A percentile compares a stretch with the other conserved stretches of the same genome.
Evolutionary conservation across 2,329 filamentous ascomycete species (phyloP).

Genomic region (Colletotrichum tabaci): DNA sequence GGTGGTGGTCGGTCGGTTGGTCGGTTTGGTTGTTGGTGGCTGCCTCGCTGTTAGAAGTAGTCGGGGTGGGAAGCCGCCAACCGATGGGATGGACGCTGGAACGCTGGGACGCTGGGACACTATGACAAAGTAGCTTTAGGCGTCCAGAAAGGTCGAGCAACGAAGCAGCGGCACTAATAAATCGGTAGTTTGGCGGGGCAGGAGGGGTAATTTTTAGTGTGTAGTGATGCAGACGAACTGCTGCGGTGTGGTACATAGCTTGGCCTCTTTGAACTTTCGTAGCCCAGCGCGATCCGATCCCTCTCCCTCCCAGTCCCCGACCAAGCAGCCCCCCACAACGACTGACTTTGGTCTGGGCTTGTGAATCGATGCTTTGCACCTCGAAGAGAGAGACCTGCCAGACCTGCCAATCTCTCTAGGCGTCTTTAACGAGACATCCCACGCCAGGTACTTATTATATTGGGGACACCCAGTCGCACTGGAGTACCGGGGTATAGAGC

Average conservation of each 20-base stretch:
- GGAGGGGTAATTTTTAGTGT: slow-evolving; percentile 42
- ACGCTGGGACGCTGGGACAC: slow-evolving; percentile 4
- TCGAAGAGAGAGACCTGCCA: not conserved
- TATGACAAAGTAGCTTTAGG: too few relatives aligned
- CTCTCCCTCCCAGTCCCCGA: not conserved
- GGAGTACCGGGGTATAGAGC: too few relatives aligned
- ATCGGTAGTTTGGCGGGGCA: slow-evolving; percentile 40
- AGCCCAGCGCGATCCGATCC: not conserved
- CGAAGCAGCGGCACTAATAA: slow-evolving; percentile 35
- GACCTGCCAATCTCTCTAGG: not conserved
- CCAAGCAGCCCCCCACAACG: slow-evolving; percentile 5
- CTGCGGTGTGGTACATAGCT: slow-evolving; percentile 13
- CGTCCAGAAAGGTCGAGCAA: too few relatives aligned
- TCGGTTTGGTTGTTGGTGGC: slow-evolving; percentile 16
- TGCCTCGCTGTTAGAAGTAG: slow-evolving; percentile 26
- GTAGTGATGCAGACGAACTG: slow-evolving; percentile 28
- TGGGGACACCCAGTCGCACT: not conserved
- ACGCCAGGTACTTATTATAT: too few relatives aligned
- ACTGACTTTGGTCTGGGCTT: not conserved
- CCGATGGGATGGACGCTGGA: slow-evolving; percentile 8
- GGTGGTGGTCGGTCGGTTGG: slow-evolving; percentile 5
- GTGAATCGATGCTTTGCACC: not conserved
- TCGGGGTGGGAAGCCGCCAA: slow-evolving; percentile 8
- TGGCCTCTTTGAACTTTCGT: slow-evolving; percentile 20
- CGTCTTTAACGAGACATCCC: not conserved